Percentiles rank a stretch among this genome's conserved stretches.
phyloP scores from a whole-genome alignment of 257 asterid genomes.

The Ballota nigra region DNA sequence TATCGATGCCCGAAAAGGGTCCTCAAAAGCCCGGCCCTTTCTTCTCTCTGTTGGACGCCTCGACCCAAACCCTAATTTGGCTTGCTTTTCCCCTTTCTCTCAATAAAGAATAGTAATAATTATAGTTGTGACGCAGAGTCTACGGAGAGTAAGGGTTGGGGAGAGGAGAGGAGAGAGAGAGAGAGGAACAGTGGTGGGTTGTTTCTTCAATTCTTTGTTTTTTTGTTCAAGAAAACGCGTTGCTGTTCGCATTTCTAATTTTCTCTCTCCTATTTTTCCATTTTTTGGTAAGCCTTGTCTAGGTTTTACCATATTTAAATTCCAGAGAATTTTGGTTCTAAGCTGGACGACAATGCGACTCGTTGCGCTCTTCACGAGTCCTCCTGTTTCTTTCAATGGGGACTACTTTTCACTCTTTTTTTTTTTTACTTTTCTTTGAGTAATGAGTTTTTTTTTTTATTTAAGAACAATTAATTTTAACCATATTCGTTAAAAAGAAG shows the following conservation, averaged over 20 bases:
- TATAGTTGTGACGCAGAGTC: conserved; percentile 31
- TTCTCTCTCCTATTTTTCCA: neutral
- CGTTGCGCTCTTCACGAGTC: conserved; percentile 10
- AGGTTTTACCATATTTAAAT: conserved; percentile 14
- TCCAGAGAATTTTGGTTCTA: conserved; percentile 21
- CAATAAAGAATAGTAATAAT: neutral
- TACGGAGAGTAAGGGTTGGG: conserved; percentile 20
- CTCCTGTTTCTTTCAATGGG: conserved; percentile 1
- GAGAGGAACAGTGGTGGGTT: conserved; percentile 30
- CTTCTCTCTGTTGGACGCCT: conserved; percentile 31
- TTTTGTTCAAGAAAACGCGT: conserved; percentile 44
- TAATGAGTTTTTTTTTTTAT: neutral
- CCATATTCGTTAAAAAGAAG: too few relatives aligned
- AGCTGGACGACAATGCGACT: conserved; percentile 18
- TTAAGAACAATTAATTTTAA: too few relatives aligned
- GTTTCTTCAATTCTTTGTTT: conserved; percentile 20
- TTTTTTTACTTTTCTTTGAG: neutral
- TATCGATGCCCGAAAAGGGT: conserved; percentile 42
- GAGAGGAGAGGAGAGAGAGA: too few relatives aligned
- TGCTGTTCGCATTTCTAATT: conserved; percentile 20
- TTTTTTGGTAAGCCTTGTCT: neutral
- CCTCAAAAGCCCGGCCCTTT: conserved; percentile 35
- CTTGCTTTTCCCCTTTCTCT: conserved; percentile 16
- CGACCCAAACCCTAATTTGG: conserved; percentile 55
- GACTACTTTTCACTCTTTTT: too few relatives aligned